Evolutionary conservation across 2,329 filamentous ascomycete genomes (phyloP), one percentile per base, ranked within the genome.

Genomic region (Incumbomyces delicatus): DNA sequence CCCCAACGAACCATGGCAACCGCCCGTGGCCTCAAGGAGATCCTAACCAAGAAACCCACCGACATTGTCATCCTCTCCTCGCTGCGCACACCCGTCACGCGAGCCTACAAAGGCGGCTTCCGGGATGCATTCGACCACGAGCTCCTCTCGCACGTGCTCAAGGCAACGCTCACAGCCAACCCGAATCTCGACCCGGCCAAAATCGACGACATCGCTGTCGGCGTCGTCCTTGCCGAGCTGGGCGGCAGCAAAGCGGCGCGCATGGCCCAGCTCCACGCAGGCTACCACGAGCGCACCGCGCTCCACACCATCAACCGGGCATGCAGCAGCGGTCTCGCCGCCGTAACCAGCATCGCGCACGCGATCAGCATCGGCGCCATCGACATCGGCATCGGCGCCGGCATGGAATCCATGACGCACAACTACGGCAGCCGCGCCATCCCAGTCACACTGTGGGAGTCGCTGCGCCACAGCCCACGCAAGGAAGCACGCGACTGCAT

Each of bases 341-440:
- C 84, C 20, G 83, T 95, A 42, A 83, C 87, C 1, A 69, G 73
- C 12, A 73, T 94, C 2, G 84, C 85, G 4, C 80, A 83, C 48
- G 75, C 82, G 52, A 92, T 95, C 57, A 76, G 79, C n/a, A 73
- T 76, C 0, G 87, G 85, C 1, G 76, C 78, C 56, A 83, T 90
- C 43, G 76, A 81, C 51, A 72, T 75, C 0, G 89, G 87, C 50
- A 79, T 95, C 51, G 89, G 81, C 8, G 89, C 85, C 1, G 89
- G 89, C 27, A 95, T 94, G 85, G 89, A 95, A 75, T 90, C 84
- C 68, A 95, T 95, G 89, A 94, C 87, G 53, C 71, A 83, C 54
- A 95, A 95, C 68, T 95, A 95, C 66, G 88, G 82, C 43, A 79
- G 73, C 20, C 73, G 80, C 48, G 89, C 89, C n/a, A 92, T 95